These are phyloP conservation scores for Casuarina glauca DNA, from an alignment of 306 rosid genomes.

Conservation along the genomic window DNA sequence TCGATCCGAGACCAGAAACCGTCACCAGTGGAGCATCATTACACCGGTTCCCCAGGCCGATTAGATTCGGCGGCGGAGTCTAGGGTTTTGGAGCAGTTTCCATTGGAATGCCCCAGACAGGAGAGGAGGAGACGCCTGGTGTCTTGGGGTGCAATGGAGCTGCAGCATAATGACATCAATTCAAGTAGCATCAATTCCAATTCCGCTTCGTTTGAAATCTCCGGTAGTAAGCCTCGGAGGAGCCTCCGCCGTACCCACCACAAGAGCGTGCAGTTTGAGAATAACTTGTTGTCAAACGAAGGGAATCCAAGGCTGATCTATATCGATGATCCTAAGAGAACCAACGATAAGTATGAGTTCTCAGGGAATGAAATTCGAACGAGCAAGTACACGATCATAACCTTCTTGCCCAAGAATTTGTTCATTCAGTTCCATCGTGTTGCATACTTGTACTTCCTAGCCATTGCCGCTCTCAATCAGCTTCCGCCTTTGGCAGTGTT, in stretches of 20 bases:
- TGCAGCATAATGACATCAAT: conserved; percentile 27
- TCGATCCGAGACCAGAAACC: background rate
- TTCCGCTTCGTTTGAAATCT: conserved; percentile 49
- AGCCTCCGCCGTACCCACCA: conserved; percentile 56
- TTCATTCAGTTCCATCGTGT: conserved; percentile 94
- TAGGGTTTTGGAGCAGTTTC: conserved; percentile 41
- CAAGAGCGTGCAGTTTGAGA: conserved; percentile 68
- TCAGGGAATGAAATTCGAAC: conserved; percentile 86
- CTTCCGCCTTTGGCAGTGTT: conserved; percentile 97
- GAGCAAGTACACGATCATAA: conserved; percentile 74
- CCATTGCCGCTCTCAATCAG: conserved; percentile 94
- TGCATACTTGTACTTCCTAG: conserved; percentile 92
- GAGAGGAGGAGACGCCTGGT: conserved; percentile 44
- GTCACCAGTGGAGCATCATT: conserved; percentile 13
- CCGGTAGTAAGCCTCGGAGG: conserved; percentile 52
- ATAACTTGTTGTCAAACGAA: conserved; percentile 40
- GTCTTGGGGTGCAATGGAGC: conserved; percentile 81
- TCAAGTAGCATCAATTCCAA: background rate
- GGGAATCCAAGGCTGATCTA: conserved; percentile 75
- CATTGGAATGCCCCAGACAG: conserved; percentile 59
- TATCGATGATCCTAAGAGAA: conserved; percentile 70
- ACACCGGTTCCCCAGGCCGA: conserved; percentile 21
- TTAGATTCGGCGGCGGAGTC: conserved; percentile 27
- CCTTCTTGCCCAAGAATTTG: conserved; percentile 87
- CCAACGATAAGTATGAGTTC: conserved; percentile 89